These are phyloP conservation scores for Stentor coeruleus DNA, from an alignment of 73 alveolate species.

Conservation along the genomic window DNA sequence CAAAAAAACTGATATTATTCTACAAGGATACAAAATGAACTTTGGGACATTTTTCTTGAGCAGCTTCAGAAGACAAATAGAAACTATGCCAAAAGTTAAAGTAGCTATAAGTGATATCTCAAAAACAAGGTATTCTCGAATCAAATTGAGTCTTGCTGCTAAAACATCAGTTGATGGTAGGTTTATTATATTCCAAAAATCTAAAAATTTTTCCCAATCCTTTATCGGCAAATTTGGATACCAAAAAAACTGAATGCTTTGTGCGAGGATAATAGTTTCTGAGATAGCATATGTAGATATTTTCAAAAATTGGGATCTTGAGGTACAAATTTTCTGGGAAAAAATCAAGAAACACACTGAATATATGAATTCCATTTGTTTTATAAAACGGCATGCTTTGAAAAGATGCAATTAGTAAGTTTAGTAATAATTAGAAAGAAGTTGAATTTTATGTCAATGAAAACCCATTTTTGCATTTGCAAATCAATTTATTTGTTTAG, in stretches of 20 bases:
- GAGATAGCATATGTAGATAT: too few relatives aligned
- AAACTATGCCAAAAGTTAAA: not conserved
- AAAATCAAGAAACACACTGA: not conserved
- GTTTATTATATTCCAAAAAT: not conserved
- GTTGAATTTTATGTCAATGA: too few relatives aligned
- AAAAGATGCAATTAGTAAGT: too few relatives aligned
- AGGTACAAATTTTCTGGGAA: not conserved
- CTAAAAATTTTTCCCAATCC: not conserved
- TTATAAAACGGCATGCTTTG: too few relatives aligned
- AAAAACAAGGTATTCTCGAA: not conserved
- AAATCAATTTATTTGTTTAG: too few relatives aligned
- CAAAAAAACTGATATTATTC: not conserved
- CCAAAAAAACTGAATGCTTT: not conserved
- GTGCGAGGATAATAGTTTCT: not conserved
- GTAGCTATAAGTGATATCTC: not conserved
- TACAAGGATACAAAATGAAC: too few relatives aligned
- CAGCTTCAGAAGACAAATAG: not conserved
- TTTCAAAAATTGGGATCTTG: not conserved
- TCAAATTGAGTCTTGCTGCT: not conserved
- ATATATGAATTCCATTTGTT: not conserved
- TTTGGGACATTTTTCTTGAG: not conserved
- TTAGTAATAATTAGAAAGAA: too few relatives aligned
- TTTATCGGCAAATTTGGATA: not conserved
- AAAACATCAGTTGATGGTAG: not conserved
- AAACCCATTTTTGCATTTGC: too few relatives aligned